Percentiles rank a stretch among this genome's conserved stretches.
phyloP scores from a whole-genome alignment of 345 rosid species.

The Citrus mangshanensis region DNA sequence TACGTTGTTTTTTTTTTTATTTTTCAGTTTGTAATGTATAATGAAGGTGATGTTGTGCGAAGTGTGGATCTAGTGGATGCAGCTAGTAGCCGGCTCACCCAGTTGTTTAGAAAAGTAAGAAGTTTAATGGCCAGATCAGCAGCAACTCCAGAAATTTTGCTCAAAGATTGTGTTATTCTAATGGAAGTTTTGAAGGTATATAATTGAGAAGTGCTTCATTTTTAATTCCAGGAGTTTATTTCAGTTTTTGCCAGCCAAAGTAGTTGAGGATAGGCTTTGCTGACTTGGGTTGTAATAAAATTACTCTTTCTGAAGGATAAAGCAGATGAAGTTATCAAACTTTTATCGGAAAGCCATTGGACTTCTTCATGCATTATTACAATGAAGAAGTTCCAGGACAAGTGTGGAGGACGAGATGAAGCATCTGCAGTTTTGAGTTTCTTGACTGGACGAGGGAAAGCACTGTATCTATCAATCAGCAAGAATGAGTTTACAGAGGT shows the following conservation, averaged over 20 bases:
- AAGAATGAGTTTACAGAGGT: constrained; percentile 75
- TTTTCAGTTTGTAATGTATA: constrained; percentile 67
- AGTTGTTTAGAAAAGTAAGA: constrained; percentile 47
- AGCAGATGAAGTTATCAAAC: constrained; percentile 38
- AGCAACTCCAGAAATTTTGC: constrained; percentile 36
- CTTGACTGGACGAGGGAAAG: constrained; percentile 61
- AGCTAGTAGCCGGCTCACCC: constrained; percentile 49
- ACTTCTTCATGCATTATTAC: constrained; percentile 63
- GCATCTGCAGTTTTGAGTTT: constrained; percentile 67
- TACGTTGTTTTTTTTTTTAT: constrained; percentile 1
- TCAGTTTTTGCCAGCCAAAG: not conserved
- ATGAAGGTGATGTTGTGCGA: constrained; percentile 70
- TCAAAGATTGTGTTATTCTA: constrained; percentile 45
- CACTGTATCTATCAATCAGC: constrained; percentile 43
- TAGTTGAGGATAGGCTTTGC: not conserved
- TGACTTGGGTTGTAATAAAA: not conserved
- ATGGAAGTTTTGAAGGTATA: constrained; percentile 55
- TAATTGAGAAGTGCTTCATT: not conserved
- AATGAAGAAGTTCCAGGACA: constrained; percentile 48
- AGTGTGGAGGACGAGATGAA: constrained; percentile 64
- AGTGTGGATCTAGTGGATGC: constrained; percentile 49
- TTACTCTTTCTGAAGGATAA: constrained; percentile 39
- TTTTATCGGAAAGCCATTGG: constrained; percentile 57
- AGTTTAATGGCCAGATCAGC: constrained; percentile 46
- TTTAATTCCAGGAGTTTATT: not conserved